Base-by-base conservation (phyloP, 306 rosid species). In the Prunus mume region DNA sequence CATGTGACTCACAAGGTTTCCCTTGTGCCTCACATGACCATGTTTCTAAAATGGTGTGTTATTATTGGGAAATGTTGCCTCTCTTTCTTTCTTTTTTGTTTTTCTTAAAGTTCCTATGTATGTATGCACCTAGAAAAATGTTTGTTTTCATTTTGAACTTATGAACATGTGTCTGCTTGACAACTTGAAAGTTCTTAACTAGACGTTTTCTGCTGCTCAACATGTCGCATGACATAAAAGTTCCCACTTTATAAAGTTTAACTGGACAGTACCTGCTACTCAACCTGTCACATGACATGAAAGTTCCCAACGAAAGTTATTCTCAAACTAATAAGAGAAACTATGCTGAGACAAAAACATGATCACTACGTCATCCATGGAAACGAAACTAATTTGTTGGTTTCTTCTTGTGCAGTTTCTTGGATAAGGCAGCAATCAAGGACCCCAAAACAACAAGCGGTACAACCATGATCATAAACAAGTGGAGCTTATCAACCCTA, bases 391-490 rank as follows among this genome's bases (percentile, higher is more conserved):
- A 58, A 58, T 58, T 58, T 9, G 22, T 56, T 56, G 4, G 20
- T 27, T 62, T 27, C 43, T 62, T 43, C 18, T 9, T 56, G 66
- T 58, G 77, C 86, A 94, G 98, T 0, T 90, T 90, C 90, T 84
- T 90, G 86, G 96, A 94, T 85, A 91, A 80, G 79, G 98, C 95
- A 18, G 93, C 96, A 61, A 87, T 94, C 65, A 82, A 75, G 73
- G 85, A 68, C 2, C 41, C 70, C 4, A 84, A 76, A 51, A 45
- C 17, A 1, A 30, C 13, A 1, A 43, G 34, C 47, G 65, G 68
- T 62, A 9, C 15, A 12, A 68, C 71, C 10, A 34, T 4, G 7
- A 66, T 12, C 54, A 71, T 73, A n/a, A 88, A 73, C 65, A 87
- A 86, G 77, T 91, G 98, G 97, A 67, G 71, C 14, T n/a, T 87